Evolutionary conservation across 805 yeast genomes (phyloP).

Genomic region (Ogataea methanolica): DNA sequence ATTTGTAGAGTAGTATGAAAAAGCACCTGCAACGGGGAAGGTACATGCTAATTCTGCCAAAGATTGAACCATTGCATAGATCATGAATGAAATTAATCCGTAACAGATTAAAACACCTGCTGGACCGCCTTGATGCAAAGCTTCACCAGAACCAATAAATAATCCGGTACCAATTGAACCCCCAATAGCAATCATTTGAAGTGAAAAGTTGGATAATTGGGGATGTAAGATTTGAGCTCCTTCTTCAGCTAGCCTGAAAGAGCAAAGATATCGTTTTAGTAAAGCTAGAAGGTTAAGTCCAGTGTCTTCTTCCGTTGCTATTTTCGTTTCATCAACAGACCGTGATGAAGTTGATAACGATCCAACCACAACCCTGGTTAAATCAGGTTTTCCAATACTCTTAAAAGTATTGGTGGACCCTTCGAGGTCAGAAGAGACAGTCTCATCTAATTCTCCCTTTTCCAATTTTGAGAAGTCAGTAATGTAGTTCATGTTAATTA

Average conservation of each 20-base stretch:
- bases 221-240: constrained; percentile 19
- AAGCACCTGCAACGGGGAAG: constrained; percentile 62
- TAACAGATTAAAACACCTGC: constrained; percentile 58
- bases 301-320: neutral
- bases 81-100: constrained; percentile 48
- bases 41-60: constrained; percentile 57
- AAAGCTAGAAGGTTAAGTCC: constrained; percentile 5
- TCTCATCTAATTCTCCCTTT: too few relatives aligned
- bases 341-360: too few relatives aligned
- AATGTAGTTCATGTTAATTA: too few relatives aligned
- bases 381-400: too few relatives aligned
- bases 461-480: too few relatives aligned
- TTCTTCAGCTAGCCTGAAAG: constrained; percentile 23
- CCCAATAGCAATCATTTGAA: constrained; percentile 66
- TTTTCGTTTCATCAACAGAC: neutral
- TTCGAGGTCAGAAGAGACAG: too few relatives aligned
- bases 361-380: too few relatives aligned
- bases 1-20: constrained; percentile 55
- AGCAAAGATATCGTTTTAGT: constrained; percentile 18
- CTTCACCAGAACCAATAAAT: constrained; percentile 61
- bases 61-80: constrained; percentile 57
- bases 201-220: constrained; percentile 34
- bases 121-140: constrained; percentile 59
- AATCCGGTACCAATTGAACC: constrained; percentile 68
- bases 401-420: too few relatives aligned